Evolutionary conservation across 2,329 filamentous ascomycete species (phyloP), one percentile per base, ranked within the genome.

Genomic region (Coniochaeta sp.): DNA sequence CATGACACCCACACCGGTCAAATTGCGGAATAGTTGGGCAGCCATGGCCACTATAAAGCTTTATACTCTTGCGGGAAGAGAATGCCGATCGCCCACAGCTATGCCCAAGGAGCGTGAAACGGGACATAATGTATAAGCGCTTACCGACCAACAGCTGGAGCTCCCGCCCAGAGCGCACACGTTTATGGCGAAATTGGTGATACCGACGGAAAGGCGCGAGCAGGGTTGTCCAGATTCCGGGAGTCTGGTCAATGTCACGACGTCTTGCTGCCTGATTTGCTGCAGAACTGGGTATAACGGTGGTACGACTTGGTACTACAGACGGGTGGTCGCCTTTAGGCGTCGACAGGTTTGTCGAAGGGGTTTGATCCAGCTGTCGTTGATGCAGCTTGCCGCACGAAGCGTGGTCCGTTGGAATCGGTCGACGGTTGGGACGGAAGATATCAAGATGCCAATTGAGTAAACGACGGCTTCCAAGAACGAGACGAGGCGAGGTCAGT

Each of bases 211-310:
- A 56, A 2, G 54, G 54, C n/a, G 24, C 24, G 14, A 22, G 54
- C 54, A 56, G 54, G 54, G 54, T 56, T 38, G 28, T 22, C 34
- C n/a, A 14, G 19, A 26, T 26, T 34, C 54, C 54, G 54, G 16
- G 54, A 34, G 54, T 34, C 34, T 56, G 54, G 54, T 56, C 54
- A n/a, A 56, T 56, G 54, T 34, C 30, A 56, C 54, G 30, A 10
- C 54, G 54, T 19, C 12, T 34, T 56, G n/a, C 22, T 30, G 30
- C 54, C 30, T 56, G 54, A 56, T 56, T 56, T 56, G 54, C 30
- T 56, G 30, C 34, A 22, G 54, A 6, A 34, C 16, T 56, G 28
- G 54, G 32, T 56, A n/a, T 12, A 14, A 36, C 14, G 54, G 54
- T 56, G 16, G 30, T 28, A 56, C 54, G 30, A 38, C 54, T 30